Evolutionary conservation across 1,139 yeast genomes (phyloP).

Genomic region (Geotrichum restrictum): DNA sequence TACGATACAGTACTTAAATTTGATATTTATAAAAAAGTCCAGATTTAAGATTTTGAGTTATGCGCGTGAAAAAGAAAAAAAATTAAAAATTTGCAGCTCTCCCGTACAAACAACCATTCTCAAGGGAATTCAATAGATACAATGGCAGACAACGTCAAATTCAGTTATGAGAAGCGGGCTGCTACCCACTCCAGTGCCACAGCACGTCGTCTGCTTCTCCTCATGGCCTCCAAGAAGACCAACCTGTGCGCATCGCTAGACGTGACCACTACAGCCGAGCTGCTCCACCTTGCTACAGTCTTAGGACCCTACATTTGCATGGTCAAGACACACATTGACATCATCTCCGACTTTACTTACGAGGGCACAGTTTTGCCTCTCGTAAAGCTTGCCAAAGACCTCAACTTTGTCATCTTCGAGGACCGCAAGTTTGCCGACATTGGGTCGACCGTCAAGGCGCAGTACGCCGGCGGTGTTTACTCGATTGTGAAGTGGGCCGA

Average conservation of each 20-base stretch:
- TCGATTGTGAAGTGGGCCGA: constrained; percentile 93
- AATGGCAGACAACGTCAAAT: constrained; percentile 16
- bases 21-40: too few species aligned
- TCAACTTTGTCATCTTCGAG: constrained; percentile 83
- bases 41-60: too few species aligned
- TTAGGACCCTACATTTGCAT: constrained; percentile 90
- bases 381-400: constrained; percentile 63
- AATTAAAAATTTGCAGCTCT: too few species aligned
- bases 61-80: too few species aligned
- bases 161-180: constrained; percentile 68
- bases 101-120: too few species aligned
- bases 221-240: constrained; percentile 77
- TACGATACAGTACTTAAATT: too few species aligned
- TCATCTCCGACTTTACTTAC: constrained; percentile 79
- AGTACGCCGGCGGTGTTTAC: constrained; percentile 85
- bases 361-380: constrained; percentile 76
- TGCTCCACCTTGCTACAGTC: constrained; percentile 64
- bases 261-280: constrained; percentile 71
- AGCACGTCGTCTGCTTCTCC: constrained; percentile 65
- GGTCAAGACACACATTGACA: constrained; percentile 92
- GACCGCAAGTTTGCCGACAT: constrained; percentile 98
- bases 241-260: constrained; percentile 97
- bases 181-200: constrained; percentile 67
- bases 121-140: background rate
- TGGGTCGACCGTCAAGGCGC: constrained; percentile 95